Conservation (phyloP, 306 rosid genomes). For the Sechiopsis laciniata region DNA sequence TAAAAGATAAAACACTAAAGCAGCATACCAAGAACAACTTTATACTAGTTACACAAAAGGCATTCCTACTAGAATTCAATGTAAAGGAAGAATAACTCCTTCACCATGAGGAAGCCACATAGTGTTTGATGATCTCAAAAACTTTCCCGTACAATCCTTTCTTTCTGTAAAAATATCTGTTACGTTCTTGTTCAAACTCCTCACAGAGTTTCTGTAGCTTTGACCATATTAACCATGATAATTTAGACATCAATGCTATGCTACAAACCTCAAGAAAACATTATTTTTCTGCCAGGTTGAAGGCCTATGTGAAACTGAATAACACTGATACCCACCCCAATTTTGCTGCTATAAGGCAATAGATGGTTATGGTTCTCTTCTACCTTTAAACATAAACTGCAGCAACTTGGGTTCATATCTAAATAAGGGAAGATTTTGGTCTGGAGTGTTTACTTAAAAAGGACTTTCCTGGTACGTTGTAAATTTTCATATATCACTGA, state of each 20-base stretch:
- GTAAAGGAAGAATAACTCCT: background rate
- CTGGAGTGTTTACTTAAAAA: background rate
- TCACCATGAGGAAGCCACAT: background rate
- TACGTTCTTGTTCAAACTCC: background rate
- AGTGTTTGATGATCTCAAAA: background rate
- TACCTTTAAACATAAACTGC: background rate
- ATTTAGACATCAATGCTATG: background rate
- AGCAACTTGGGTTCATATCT: conserved; percentile 1
- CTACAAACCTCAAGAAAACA: conserved; percentile 3
- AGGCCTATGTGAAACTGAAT: background rate
- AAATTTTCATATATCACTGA: background rate
- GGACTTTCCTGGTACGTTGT: background rate
- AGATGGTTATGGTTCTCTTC: background rate
- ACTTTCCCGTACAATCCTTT: background rate
- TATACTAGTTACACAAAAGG: background rate
- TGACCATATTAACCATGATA: background rate
- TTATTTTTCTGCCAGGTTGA: background rate
- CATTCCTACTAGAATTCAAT: background rate
- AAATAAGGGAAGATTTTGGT: background rate
- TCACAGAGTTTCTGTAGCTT: background rate
- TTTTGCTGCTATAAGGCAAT: background rate
- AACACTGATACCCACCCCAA: background rate
- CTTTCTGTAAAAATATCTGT: background rate
- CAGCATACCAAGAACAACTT: background rate
- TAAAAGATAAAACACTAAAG: background rate